Conservation (phyloP, 805 yeast genomes). For the Alloascoidea hylecoeti region DNA sequence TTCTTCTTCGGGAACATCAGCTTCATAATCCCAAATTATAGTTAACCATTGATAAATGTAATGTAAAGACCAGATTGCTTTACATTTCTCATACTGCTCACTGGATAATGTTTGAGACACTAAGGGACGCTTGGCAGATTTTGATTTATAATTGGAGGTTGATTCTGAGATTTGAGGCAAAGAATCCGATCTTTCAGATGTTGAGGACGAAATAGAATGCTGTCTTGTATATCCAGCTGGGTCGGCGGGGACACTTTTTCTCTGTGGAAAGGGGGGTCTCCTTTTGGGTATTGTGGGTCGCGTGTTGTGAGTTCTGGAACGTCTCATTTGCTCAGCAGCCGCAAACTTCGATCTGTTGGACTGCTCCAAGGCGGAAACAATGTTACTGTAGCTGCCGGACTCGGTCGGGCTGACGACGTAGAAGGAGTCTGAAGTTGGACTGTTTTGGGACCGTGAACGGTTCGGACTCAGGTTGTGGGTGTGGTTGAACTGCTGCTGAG, state of each 20-base stretch:
- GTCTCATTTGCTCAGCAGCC: too few relatives aligned
- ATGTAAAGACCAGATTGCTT: not conserved
- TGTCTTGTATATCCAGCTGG: not conserved
- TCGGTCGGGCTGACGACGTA: too few relatives aligned
- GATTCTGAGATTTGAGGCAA: not conserved
- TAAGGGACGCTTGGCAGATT: not conserved
- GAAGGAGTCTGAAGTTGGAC: not conserved
- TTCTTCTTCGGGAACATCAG: not conserved
- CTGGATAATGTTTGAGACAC: not conserved
- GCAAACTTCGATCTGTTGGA: too few relatives aligned
- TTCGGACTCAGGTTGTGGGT: not conserved
- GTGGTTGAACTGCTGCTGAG: not conserved
- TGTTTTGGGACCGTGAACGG: not conserved
- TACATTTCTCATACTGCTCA: constrained; percentile 1
- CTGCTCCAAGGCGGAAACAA: too few relatives aligned
- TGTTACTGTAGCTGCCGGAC: too few relatives aligned
- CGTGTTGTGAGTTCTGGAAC: too few relatives aligned
- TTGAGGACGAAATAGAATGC: not conserved
- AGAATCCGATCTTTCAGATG: not conserved
- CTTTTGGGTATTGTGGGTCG: too few relatives aligned
- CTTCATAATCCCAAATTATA: not conserved
- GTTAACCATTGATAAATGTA: not conserved
- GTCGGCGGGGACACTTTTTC: not conserved
- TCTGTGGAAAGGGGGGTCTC: not conserved
- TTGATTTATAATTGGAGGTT: not conserved